A percentile compares a stretch with the other conserved stretches of the same genome.
Conservation (phyloP, 2,329 filamentous ascomycete genomes). For the Coniella vitis region DNA sequence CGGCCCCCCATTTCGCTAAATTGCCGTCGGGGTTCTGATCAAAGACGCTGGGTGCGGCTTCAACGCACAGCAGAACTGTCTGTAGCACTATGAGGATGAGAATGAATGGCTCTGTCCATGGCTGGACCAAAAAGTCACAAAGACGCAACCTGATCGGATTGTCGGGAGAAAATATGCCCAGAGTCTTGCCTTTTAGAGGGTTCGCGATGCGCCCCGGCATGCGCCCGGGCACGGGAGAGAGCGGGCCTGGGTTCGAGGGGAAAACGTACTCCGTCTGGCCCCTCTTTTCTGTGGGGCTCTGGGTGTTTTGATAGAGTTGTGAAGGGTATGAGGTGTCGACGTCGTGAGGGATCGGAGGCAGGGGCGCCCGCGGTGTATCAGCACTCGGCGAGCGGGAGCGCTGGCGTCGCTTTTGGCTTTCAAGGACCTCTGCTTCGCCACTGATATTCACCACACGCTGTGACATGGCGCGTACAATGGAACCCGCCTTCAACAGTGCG, state of each 20-base stretch:
- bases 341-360: slow-evolving; percentile 36
- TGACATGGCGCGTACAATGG: slow-evolving; percentile 80
- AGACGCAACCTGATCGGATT: slow-evolving; percentile 67
- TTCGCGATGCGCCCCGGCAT: slow-evolving; percentile 49
- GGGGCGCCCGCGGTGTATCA: slow-evolving; percentile 44
- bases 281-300: slow-evolving; percentile 40
- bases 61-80: slow-evolving; percentile 78
- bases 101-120: slow-evolving; percentile 79
- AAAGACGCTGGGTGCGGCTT: slow-evolving; percentile 68
- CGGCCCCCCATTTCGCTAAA: slow-evolving; percentile 58
- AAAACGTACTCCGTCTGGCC: slow-evolving; percentile 26
- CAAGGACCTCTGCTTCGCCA: slow-evolving; percentile 79
- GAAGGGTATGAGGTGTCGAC: slow-evolving; percentile 47
- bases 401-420: slow-evolving; percentile 59
- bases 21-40: slow-evolving; percentile 49
- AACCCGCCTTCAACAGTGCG: slow-evolving; percentile 62
- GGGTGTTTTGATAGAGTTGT: slow-evolving; percentile 30
- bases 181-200: slow-evolving; percentile 76
- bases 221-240: slow-evolving; percentile 26
- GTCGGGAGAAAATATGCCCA: slow-evolving; percentile 77
- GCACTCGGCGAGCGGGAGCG: slow-evolving; percentile 50
- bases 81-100: slow-evolving; percentile 83
- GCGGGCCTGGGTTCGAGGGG: slow-evolving; percentile 25
- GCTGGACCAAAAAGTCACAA: slow-evolving; percentile 79
- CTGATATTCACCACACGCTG: slow-evolving; percentile 97